Evolutionary conservation across 306 rosid genomes (phyloP).

Genomic region (Spatholobus suberectus): DNA sequence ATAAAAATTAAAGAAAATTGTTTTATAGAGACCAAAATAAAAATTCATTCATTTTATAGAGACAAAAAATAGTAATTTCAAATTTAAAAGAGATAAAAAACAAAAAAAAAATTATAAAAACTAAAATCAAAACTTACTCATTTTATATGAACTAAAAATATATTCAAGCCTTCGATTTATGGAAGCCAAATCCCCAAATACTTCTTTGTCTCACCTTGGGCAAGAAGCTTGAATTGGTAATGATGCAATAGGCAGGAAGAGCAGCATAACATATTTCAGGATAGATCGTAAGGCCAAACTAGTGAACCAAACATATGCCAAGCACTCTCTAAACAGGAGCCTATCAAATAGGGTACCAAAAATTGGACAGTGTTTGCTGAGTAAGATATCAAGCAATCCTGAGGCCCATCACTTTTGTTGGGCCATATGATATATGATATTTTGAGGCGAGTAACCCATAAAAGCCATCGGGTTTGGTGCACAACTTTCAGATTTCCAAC

Average conservation of each 20-base stretch:
- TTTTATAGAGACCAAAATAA: too few species aligned
- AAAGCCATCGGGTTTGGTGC: constrained; percentile 57
- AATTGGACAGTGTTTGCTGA: constrained; percentile 60
- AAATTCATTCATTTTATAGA: too few species aligned
- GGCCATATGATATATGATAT: constrained; percentile 52
- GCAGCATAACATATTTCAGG: constrained; percentile 54
- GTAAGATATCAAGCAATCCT: constrained; percentile 59
- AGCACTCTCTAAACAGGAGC: constrained; percentile 55
- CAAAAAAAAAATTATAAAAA: too few species aligned
- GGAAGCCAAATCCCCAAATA: too few species aligned
- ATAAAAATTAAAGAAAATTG: too few species aligned
- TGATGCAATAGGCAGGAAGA: constrained; percentile 62
- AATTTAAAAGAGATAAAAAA: too few species aligned
- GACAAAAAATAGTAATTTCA: too few species aligned
- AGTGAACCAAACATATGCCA: constrained; percentile 53
- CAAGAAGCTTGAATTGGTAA: constrained; percentile 62
- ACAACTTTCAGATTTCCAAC: constrained; percentile 62
- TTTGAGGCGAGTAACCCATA: constrained; percentile 58
- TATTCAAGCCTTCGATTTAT: too few species aligned
- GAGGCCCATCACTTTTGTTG: constrained; percentile 76
- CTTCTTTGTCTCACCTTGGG: too few species aligned
- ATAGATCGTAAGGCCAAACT: constrained; percentile 49
- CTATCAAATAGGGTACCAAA: constrained; percentile 48
- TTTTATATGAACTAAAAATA: too few species aligned
- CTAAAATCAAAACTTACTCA: too few species aligned